These are phyloP conservation scores for Populus trichocarpa DNA, from an alignment of 441 rosid genomes.

Conservation along the genomic window DNA sequence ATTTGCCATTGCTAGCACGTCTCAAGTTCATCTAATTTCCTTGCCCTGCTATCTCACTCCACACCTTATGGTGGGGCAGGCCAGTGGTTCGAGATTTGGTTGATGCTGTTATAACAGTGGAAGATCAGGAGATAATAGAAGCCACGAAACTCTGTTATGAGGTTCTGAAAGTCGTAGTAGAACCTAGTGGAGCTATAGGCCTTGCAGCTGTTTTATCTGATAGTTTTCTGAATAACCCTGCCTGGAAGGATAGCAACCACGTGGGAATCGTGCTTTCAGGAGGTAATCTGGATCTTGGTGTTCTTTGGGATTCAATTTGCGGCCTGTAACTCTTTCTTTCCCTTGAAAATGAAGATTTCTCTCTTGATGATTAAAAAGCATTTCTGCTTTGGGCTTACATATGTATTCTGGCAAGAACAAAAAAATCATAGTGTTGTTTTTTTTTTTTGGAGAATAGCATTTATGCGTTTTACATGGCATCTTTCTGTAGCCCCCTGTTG, in stretches of 20 bases:
- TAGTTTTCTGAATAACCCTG: conserved; percentile 49
- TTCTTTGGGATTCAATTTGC: conserved; percentile 60
- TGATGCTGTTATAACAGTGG: conserved; percentile 65
- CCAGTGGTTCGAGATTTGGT: conserved; percentile 76
- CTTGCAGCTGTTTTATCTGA: conserved; percentile 78
- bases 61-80: conserved; percentile 36
- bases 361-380: neutral
- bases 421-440: too few species aligned
- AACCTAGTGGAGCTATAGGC: conserved; percentile 95
- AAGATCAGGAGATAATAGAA: conserved; percentile 64
- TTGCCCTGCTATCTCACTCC: neutral
- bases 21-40: neutral
- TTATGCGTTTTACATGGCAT: too few species aligned
- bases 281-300: conserved; percentile 73
- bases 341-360: neutral
- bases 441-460: too few species aligned
- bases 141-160: conserved; percentile 86
- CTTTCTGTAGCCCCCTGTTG: too few species aligned
- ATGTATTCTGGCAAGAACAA: neutral
- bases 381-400: neutral
- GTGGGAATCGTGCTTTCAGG: conserved; percentile 77
- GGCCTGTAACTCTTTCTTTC: conserved; percentile 16
- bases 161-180: conserved; percentile 77
- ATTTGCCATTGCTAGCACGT: neutral
- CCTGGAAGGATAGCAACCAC: conserved; percentile 49